Conservation (phyloP, 306 rosid genomes). For the Castanospermum australe region DNA sequence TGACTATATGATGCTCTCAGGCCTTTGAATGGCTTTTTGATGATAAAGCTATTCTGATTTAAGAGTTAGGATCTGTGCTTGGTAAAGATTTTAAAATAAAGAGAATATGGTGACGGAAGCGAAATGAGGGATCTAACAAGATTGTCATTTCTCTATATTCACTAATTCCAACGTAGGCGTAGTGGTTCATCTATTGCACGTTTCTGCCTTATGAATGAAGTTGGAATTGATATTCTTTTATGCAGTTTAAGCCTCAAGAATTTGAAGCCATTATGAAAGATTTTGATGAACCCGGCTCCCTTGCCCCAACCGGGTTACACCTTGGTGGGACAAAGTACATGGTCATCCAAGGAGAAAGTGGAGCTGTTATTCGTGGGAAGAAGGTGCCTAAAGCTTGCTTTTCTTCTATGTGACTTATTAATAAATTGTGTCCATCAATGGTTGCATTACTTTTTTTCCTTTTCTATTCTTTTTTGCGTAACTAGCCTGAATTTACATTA, state of each 20-base stretch:
- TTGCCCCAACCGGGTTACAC: conserved; percentile 58
- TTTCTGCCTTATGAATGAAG: neutral
- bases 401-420: neutral
- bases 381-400: conserved; percentile 39
- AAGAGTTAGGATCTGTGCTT: neutral
- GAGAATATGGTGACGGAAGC: neutral
- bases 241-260: conserved; percentile 54
- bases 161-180: too few relatives aligned
- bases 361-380: conserved; percentile 61
- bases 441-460: neutral
- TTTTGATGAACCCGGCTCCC: conserved; percentile 54
- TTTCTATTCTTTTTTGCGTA: neutral
- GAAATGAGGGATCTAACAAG: neutral
- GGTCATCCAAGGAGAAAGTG: conserved; percentile 65
- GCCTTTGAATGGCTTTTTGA: neutral
- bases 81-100: neutral
- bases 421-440: neutral
- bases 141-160: neutral
- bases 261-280: conserved; percentile 44
- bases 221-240: neutral
- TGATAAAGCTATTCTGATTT: neutral
- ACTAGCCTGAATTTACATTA: neutral
- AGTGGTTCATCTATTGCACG: neutral
- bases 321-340: conserved; percentile 61
- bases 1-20: neutral